Evolutionary conservation across 2,329 filamentous ascomycete genomes (phyloP), one percentile per base, ranked within the genome.

Genomic region (Cylindrodendrum hubeiense): DNA sequence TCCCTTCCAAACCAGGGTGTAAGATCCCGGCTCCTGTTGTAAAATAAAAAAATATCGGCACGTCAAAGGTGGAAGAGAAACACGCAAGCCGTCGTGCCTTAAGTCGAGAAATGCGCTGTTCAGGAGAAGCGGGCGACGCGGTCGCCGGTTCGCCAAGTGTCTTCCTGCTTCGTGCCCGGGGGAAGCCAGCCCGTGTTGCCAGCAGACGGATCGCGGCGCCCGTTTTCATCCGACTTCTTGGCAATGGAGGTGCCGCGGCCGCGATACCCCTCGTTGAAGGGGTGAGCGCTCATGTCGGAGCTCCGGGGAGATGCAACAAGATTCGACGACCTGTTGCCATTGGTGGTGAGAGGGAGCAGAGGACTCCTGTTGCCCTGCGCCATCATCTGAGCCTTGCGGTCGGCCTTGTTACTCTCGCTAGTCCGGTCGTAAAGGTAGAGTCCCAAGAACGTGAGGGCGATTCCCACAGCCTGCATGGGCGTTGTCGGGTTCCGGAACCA

Each of bases 401-500:
- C 95, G 34, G 93, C 94, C 77, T 95, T 95, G 75, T 93, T 94
- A 71, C 92, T 92, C 76, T 97, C 92, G 75, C 90, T 95, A 19
- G 94, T 97, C 65, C 96, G 91, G 79, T 99, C 96, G 79, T 99
- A 99, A 43, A 99, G 87, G 78, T 98, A 99, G 15, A 99, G 86
- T 0, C 96, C 96, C 30, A 97, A 74, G 76, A 98, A 97, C 0
- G 96, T 99, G 49, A 99, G 87, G 4, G 82, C 87, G 74, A 99
- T 98, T 17, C 96, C 96, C 44, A 92, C 85, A 1, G 89, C 93
- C 79, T 99, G 96, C 17, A 97, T 79, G 17, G 85, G 86, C 5
- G 93, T 98, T 33, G 96, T 97, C 2, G 92, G 89, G 79, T 91
- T 98, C 69, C 94, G 92, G 81, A 98, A 99, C 96, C 96, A 99